These are phyloP conservation scores for Fulvia fulva DNA, from an alignment of 2,329 filamentous ascomycete species.

Conservation along the genomic window DNA sequence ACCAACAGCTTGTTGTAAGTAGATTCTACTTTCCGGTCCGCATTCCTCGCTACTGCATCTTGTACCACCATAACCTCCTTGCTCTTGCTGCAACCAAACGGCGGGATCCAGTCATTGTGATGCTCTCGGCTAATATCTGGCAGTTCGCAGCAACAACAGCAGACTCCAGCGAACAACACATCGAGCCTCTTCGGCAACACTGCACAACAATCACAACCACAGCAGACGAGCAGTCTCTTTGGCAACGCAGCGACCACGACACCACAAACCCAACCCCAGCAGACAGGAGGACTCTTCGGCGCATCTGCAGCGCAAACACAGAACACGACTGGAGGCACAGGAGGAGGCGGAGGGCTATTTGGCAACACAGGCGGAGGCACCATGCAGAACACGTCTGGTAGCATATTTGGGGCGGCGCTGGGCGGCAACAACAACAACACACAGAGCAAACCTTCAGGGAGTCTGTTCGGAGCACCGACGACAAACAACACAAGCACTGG, in stretches of 20 bases:
- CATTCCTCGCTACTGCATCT: neutral
- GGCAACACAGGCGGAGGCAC: neutral
- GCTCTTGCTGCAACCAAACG: neutral
- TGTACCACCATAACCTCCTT: neutral
- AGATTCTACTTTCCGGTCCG: conserved; percentile 26
- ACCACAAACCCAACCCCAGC: conserved; percentile 20
- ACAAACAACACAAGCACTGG: conserved; percentile 5
- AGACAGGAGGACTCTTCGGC: conserved; percentile 28
- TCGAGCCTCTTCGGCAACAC: conserved; percentile 6
- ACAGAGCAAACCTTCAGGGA: no score
- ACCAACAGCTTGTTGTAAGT: conserved; percentile 32
- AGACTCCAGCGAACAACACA: conserved; percentile 6
- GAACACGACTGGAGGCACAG: conserved; percentile 21
- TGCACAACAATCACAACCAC: conserved; percentile 17
- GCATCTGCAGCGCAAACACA: conserved; percentile 7
- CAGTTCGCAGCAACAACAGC: conserved; percentile 19
- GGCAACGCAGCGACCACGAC: neutral
- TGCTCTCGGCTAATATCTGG: neutral
- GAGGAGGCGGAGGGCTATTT: conserved; percentile 1
- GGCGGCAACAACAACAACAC: neutral
- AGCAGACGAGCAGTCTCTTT: conserved; percentile 1
- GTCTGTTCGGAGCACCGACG: conserved; percentile 15
- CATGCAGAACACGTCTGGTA: neutral
- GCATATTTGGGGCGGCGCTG: neutral
- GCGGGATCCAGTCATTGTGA: neutral